These are phyloP conservation scores for Abelmoschus esculentus DNA, from an alignment of 345 rosid species.

Conservation along the genomic window DNA sequence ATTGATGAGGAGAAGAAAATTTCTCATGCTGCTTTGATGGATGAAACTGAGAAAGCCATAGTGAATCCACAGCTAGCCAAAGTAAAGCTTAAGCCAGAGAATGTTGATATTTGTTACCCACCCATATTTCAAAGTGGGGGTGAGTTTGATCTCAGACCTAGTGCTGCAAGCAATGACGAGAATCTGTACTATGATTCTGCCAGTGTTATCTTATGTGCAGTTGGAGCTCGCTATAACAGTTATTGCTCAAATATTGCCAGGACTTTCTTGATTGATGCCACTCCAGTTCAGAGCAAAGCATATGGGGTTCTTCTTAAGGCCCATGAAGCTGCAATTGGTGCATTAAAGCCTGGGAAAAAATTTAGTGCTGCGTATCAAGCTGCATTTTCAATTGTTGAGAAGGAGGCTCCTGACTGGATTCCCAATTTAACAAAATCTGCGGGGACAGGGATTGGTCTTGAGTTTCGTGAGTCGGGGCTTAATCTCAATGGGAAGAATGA, in stretches of 20 bases:
- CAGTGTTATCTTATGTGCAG: slow-evolving; percentile 77
- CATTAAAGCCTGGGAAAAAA: slow-evolving; percentile 61
- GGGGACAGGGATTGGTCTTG: slow-evolving; percentile 96
- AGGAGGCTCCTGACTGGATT: slow-evolving; percentile 67
- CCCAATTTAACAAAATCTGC: slow-evolving; percentile 78
- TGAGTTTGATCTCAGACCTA: slow-evolving; percentile 83
- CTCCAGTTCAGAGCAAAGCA: slow-evolving; percentile 70
- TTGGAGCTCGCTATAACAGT: slow-evolving; percentile 83
- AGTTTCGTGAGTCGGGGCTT: slow-evolving; percentile 81
- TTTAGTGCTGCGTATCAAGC: slow-evolving; percentile 64
- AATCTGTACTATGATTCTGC: slow-evolving; percentile 75
- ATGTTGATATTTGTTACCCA: slow-evolving; percentile 92
- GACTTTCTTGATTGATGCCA: slow-evolving; percentile 78
- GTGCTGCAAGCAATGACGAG: slow-evolving; percentile 85
- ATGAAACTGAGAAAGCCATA: slow-evolving; percentile 79
- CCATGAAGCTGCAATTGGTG: slow-evolving; percentile 77
- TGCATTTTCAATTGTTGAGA: slow-evolving; percentile 69
- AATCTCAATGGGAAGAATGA: slow-evolving; percentile 78
- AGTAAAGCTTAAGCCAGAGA: slow-evolving; percentile 81
- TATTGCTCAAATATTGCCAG: slow-evolving; percentile 89
- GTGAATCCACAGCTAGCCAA: slow-evolving; percentile 71
- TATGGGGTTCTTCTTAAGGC: slow-evolving; percentile 85
- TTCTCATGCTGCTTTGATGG: slow-evolving; percentile 79
- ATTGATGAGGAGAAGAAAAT: slow-evolving; percentile 93
- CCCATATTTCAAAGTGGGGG: slow-evolving; percentile 97